These are phyloP conservation scores for Tilletia setariae DNA, from an alignment of 1,284 basidiomycete species.

Conservation along the genomic window DNA sequence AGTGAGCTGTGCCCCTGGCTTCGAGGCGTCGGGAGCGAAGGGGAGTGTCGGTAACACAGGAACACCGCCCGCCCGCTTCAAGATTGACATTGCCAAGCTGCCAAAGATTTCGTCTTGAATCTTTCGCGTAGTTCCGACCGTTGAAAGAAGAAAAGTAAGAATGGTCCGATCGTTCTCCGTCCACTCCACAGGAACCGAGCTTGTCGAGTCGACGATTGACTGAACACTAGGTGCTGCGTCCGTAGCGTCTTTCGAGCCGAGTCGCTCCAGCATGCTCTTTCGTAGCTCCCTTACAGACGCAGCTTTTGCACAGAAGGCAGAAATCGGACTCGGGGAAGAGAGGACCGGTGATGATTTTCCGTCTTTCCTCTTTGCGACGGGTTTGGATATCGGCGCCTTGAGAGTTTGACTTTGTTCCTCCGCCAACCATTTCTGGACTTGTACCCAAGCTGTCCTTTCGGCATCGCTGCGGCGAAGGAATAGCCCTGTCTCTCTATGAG, in stretches of 20 bases:
- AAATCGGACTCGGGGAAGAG: neutral
- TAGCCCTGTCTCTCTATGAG: conserved; percentile 63
- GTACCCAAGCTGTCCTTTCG: conserved; percentile 64
- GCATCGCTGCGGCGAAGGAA: conserved; percentile 70
- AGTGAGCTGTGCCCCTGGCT: neutral
- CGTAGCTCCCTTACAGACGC: neutral
- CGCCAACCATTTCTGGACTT: conserved; percentile 62
- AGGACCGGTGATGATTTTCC: neutral
- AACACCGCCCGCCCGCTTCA: conserved; percentile 62
- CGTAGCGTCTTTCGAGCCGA: no score
- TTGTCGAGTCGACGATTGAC: conserved; percentile 31
- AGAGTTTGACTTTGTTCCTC: conserved; percentile 15
- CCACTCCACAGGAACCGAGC: conserved; percentile 58
- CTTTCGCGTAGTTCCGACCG: conserved; percentile 63
- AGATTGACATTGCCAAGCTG: conserved; percentile 62
- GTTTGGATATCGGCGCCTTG: conserved; percentile 23
- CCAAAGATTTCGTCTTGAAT: conserved; percentile 68
- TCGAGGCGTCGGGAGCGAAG: neutral
- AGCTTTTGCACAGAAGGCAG: conserved; percentile 61
- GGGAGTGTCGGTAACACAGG: conserved; percentile 20
- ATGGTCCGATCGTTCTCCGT: conserved; percentile 65
- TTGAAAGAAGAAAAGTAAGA: conserved; percentile 66
- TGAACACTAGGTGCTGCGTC: no score
- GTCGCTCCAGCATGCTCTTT: no score
- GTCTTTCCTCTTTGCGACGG: conserved; percentile 13